These are phyloP conservation scores for Cercospora brassicicola DNA, from an alignment of 2,329 filamentous ascomycete genomes.

Conservation along the genomic window DNA sequence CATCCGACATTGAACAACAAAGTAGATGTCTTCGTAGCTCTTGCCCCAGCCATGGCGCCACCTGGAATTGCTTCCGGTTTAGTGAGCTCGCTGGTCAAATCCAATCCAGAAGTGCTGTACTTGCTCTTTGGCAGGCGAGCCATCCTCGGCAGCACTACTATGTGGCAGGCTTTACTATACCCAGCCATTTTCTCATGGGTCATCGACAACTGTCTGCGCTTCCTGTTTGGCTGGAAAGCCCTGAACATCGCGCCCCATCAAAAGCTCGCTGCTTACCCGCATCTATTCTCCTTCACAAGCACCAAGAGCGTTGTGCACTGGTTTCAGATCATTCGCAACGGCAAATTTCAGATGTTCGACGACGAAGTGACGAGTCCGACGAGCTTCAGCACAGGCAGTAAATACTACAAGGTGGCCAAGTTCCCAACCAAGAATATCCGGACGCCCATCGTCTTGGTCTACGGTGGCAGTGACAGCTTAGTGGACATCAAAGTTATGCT, in stretches of 20 bases:
- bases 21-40: conserved; percentile 91
- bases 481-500: conserved; percentile 94
- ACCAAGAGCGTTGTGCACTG: conserved; percentile 97
- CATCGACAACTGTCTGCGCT: conserved; percentile 77
- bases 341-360: conserved; percentile 97
- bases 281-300: conserved; percentile 94
- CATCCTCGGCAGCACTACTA: conserved; percentile 87
- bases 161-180: conserved; percentile 96
- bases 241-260: conserved; percentile 81
- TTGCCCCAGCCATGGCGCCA: conserved; percentile 95
- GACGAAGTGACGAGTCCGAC: conserved; percentile 83
- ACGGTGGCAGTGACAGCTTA: conserved; percentile 88
- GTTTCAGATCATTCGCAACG: conserved; percentile 98
- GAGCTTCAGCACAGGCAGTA: conserved; percentile 66
- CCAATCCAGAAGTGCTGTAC: conserved; percentile 87
- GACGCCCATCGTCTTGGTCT: conserved; percentile 89
- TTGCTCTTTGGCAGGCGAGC: conserved; percentile 88
- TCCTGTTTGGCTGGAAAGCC: conserved; percentile 87
- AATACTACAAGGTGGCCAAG: conserved; percentile 93
- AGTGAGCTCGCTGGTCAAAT: conserved; percentile 89
- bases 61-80: conserved; percentile 85
- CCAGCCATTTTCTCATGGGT: conserved; percentile 86
- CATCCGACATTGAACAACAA: conserved; percentile 90
- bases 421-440: conserved; percentile 97
- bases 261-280: conserved; percentile 92